Conservation (phyloP, 139 green algal species). For the Picochlorum sp. region DNA sequence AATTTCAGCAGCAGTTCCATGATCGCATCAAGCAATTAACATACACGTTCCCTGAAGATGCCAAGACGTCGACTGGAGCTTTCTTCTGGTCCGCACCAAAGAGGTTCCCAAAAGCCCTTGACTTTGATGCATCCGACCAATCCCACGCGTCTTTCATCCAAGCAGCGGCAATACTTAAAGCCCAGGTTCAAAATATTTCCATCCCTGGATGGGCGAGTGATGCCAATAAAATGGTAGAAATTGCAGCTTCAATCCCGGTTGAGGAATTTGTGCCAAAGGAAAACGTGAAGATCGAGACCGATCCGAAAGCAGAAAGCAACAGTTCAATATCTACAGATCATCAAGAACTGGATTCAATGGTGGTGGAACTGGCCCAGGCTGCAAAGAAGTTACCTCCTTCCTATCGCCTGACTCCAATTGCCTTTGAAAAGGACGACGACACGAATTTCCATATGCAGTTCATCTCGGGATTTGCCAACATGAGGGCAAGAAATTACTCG, state of each 20-base stretch:
- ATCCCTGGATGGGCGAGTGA: constrained; percentile 60
- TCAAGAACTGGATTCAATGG: constrained; percentile 46
- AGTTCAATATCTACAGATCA: constrained; percentile 18
- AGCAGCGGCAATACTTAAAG: constrained; percentile 79
- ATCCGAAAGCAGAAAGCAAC: constrained; percentile 75
- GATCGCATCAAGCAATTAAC: constrained; percentile 87
- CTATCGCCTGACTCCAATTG: constrained; percentile 60
- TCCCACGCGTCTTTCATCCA: constrained; percentile 67
- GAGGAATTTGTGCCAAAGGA: constrained; percentile 69
- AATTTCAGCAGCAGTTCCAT: constrained; percentile 78
- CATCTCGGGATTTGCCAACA: constrained; percentile 91
- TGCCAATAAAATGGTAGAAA: constrained; percentile 26
- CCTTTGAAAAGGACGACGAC: constrained; percentile 96
- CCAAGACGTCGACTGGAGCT: constrained; percentile 74
- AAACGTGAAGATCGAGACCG: constrained; percentile 94
- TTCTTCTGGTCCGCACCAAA: constrained; percentile 97
- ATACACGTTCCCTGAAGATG: constrained; percentile 95
- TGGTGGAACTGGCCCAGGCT: constrained; percentile 49
- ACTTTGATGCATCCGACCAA: constrained; percentile 66
- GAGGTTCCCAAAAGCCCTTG: constrained; percentile 82
- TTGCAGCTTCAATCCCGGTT: constrained; percentile 55
- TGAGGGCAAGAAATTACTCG: constrained; percentile 93
- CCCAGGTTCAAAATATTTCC: constrained; percentile 75
- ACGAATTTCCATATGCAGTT: constrained; percentile 94
- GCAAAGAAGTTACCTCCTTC: constrained; percentile 33